Evolutionary conservation across 306 rosid genomes (phyloP), one percentile per base, ranked within the genome.

Genomic region (Arachis stenosperma): DNA sequence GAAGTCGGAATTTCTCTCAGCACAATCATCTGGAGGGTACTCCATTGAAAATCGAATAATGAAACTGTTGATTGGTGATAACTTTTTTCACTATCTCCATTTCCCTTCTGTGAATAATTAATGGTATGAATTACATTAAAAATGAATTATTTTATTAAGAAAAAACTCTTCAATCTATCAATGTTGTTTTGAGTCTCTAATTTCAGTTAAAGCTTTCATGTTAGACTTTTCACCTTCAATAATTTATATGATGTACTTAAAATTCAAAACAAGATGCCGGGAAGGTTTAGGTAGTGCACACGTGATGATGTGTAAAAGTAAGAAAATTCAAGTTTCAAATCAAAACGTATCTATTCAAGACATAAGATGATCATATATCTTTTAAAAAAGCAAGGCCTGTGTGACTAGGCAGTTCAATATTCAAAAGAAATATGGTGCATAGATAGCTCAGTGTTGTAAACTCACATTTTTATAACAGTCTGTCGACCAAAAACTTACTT

Each of bases 41-140:
- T 91, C 99, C 99, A 94, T 59, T 94, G 99, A 76, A 96, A 91
- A 83, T 91, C 99, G 70, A 91, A 94, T 67, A 91, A 81, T 52
- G 92, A 83, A 75, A 91, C 95, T 8, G 90, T 90, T 56, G 98
- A 89, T 66, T 91, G 97, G 77, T 88, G 92, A 79, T 82, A 73
- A 72, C 71, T 83, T 85, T 91, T 94, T 68, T 88, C 93, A 68
- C 80, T 62, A 75, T 94, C 98, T 81, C 89, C 96, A n/a, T 17
- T 78, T 86, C 88, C 94, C 81, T 90, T 87, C 93, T 90, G 85
- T 46, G 76, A 74, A 73, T 64, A 81, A 67, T 74, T 43, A 78
- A 74, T 70, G 22, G 9, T 61, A 78, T 44, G 79, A 63, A 36
- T 50, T 57, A 70, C 61, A 77, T 60, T 48, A 54, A 46, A 77